Evolutionary conservation across 768 basidiomycete species (phyloP), one percentile per base, ranked within the genome.

Genomic region (Roridomyces roridus): DNA sequence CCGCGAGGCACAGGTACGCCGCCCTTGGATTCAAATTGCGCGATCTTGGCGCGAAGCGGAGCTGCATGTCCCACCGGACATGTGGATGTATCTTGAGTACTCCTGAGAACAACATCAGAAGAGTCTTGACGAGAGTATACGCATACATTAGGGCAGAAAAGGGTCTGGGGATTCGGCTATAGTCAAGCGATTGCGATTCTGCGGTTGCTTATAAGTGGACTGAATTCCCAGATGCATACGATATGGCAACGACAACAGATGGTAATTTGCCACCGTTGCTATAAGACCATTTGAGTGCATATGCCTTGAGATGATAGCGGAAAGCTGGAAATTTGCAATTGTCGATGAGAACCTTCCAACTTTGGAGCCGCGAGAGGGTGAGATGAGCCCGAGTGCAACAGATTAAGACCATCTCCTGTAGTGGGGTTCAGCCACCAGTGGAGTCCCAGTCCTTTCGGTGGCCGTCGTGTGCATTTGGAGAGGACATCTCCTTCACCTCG

Each of bases 1-100:
- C 76, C 76, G 45, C 78, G 73, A 11, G 83, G 83, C 41, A 77
- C 71, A 18, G 82, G 83, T 2, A 77, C 71, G 17, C 80, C 82
- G 55, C 83, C 83, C 63, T 79, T 79, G 62, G 74, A 70, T 65
- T 84, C 83, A 46, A 84, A 84, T 43, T 77, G 80, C 12, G 83
- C 83, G 53, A 85, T 85, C 68, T 77, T 82, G 63, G 80, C 80
- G 25, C 76, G 78, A 10, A 84, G 71, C 11, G 69, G 72, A 35
- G 74, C 67, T 0, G 60, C 70, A 0, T 67, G 56, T 18, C 70
- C 67, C 2, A 65, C 58, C 0, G 46, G 18, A 34, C 18, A 15
- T 28, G 9, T 23, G 28, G 10, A 43, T 24, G 11, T 31, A 4
- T 48, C 46, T 3, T 49, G 29, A 21, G 49, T 24, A 29, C 46